phyloP scores from a whole-genome alignment of 2,329 filamentous ascomycete species.

The Penicillium frequentans region DNA sequence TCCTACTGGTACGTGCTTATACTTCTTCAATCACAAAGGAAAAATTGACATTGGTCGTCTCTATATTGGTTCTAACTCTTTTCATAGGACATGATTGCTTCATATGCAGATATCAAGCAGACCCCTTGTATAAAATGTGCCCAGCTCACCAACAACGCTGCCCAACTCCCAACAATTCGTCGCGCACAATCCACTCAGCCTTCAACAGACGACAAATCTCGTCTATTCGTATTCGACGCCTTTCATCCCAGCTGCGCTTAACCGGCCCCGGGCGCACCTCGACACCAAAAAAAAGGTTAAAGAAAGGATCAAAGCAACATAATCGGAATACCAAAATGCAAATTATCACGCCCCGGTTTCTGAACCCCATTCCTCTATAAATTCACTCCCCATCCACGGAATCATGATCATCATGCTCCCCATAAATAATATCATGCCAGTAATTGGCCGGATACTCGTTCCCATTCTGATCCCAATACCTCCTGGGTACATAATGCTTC shows the following conservation, averaged over 20 bases:
- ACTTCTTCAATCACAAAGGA: background rate
- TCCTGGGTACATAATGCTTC: conserved; percentile 24
- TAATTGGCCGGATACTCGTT: conserved; percentile 16
- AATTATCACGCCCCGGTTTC: background rate
- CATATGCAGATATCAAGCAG: conserved; percentile 42
- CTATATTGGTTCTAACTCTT: conserved; percentile 5
- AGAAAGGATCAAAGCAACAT: background rate
- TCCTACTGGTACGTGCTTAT: conserved; percentile 35
- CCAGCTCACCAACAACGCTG: conserved; percentile 37
- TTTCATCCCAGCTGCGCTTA: conserved; percentile 34
- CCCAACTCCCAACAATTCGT: conserved; percentile 42
- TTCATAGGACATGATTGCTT: conserved; percentile 42
- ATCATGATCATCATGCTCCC: conserved; percentile 11
- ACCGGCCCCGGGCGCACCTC: background rate
- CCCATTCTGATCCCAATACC: conserved; percentile 27
- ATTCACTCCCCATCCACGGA: background rate
- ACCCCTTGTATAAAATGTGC: conserved; percentile 41
- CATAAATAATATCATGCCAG: conserved; percentile 28
- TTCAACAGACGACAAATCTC: conserved; percentile 10
- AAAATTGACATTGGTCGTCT: background rate
- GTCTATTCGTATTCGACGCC: conserved; percentile 32
- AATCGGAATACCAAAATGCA: background rate
- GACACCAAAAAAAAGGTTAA: background rate
- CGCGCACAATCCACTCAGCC: conserved; percentile 21
- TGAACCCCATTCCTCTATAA: background rate